Conservation (phyloP, 768 basidiomycete species). For the Saitozyma podzolica region DNA sequence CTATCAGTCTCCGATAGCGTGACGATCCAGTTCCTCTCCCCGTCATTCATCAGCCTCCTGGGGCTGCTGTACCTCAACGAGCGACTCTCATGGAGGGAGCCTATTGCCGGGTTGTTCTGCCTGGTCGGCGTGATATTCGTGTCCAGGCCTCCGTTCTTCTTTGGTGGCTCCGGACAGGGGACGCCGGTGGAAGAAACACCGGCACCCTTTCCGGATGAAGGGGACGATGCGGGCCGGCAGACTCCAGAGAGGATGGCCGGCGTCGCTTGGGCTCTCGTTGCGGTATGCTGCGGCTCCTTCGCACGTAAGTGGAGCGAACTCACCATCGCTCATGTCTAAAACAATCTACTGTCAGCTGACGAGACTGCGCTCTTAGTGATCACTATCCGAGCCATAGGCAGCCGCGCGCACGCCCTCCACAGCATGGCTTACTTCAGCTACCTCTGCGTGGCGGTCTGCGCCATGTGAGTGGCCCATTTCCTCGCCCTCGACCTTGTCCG, state of each 20-base stretch:
- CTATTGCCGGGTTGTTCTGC: constrained; percentile 66
- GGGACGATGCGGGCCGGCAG: constrained; percentile 15
- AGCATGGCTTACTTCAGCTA: constrained; percentile 67
- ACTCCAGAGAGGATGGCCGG: constrained; percentile 60
- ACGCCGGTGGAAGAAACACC: constrained; percentile 5
- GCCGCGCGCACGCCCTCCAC: constrained; percentile 73
- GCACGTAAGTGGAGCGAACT: constrained; percentile 52
- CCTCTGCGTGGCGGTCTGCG: constrained; percentile 58
- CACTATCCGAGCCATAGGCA: constrained; percentile 68
- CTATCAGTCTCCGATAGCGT: constrained; percentile 70
- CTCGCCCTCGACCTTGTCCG: no score
- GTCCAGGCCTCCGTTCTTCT: constrained; percentile 72
- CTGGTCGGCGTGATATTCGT: constrained; percentile 77
- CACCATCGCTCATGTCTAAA: not conserved
- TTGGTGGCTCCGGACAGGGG: constrained; percentile 55
- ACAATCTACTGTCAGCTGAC: not conserved
- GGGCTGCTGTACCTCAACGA: constrained; percentile 68
- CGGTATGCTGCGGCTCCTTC: constrained; percentile 66
- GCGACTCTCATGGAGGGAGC: constrained; percentile 60
- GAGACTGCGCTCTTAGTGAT: constrained; percentile 52
- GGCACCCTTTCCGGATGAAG: constrained; percentile 18
- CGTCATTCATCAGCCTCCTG: constrained; percentile 64
- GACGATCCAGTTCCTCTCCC: constrained; percentile 72
- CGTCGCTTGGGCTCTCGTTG: constrained; percentile 67
- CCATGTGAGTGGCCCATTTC: constrained; percentile 35